Percentiles rank a stretch among this genome's conserved stretches.
Evolutionary conservation across 1,139 yeast genomes (phyloP).

Genomic region (Geotrichum reessii): DNA sequence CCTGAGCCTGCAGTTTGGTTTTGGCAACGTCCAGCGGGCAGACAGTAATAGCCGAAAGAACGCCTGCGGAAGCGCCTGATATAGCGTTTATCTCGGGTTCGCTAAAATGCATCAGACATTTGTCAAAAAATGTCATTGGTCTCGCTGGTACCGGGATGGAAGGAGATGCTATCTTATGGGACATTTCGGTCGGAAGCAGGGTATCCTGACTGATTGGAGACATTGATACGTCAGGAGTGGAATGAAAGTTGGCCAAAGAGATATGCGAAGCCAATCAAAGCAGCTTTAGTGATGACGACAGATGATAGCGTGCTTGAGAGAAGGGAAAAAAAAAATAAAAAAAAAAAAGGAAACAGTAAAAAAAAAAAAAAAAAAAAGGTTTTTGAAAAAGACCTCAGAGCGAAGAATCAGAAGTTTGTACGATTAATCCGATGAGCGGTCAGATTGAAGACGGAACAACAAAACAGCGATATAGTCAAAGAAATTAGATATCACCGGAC

Average conservation of each 20-base stretch:
- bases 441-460: neutral
- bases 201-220: neutral
- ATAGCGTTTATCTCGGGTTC: slow-evolving; percentile 51
- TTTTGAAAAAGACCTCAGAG: neutral
- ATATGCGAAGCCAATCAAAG: neutral
- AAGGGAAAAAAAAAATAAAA: neutral
- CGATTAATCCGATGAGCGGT: neutral
- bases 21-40: slow-evolving; percentile 94
- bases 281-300: too few species aligned
- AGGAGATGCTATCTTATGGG: neutral
- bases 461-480: too few species aligned
- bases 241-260: neutral
- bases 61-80: slow-evolving; percentile 89
- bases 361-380: slow-evolving; percentile 2
- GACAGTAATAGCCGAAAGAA: slow-evolving; percentile 81
- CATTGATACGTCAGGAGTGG: neutral
- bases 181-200: neutral
- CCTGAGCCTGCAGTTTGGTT: slow-evolving; percentile 93
- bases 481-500: too few species aligned
- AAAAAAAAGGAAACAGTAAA: neutral
- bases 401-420: neutral
- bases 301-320: too few species aligned
- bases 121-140: neutral
- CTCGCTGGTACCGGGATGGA: neutral
- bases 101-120: slow-evolving; percentile 18